A percentile compares a stretch with the other conserved stretches of the same genome.
Evolutionary conservation across 768 basidiomycete genomes (phyloP).

Genomic region (Tremella yokohamensis): DNA sequence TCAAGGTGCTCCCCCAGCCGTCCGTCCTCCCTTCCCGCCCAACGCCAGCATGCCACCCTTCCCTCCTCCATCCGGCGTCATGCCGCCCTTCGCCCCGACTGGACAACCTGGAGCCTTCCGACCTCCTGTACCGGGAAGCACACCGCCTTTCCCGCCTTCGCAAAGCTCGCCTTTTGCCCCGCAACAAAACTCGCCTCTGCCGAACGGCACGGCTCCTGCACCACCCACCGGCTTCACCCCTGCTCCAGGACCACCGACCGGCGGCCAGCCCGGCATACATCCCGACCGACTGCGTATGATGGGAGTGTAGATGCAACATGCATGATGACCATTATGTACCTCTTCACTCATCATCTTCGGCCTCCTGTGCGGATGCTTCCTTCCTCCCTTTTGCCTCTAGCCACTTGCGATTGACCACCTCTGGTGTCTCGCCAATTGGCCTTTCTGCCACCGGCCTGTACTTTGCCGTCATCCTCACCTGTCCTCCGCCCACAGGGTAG

Average conservation of each 20-base stretch:
- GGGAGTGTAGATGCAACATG: constrained; percentile 24
- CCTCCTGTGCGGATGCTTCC: not conserved
- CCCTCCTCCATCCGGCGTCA: constrained; percentile 17
- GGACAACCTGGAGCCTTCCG: constrained; percentile 18
- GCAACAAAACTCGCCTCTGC: not conserved
- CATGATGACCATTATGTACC: not conserved
- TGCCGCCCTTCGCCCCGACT: constrained; percentile 29
- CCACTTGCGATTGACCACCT: constrained; percentile 76
- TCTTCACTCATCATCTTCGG: constrained; percentile 6
- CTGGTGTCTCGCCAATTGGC: constrained; percentile 66
- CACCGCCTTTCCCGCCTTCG: constrained; percentile 18
- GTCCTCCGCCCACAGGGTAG: constrained; percentile 70
- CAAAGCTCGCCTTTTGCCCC: constrained; percentile 2
- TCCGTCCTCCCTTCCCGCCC: constrained; percentile 13
- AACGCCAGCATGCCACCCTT: not conserved
- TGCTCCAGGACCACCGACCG: constrained; percentile 19
- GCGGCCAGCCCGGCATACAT: constrained; percentile 39
- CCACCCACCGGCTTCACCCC: constrained; percentile 17
- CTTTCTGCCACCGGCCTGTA: constrained; percentile 68
- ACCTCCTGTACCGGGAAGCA: constrained; percentile 18
- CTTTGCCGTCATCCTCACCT: constrained; percentile 59
- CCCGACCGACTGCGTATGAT: constrained; percentile 50
- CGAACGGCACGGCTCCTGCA: constrained; percentile 4
- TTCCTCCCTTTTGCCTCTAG: constrained; percentile 47
- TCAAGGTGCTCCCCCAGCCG: not conserved